Conservation (phyloP, 345 rosid species). For the Lenwebbia sp. region DNA sequence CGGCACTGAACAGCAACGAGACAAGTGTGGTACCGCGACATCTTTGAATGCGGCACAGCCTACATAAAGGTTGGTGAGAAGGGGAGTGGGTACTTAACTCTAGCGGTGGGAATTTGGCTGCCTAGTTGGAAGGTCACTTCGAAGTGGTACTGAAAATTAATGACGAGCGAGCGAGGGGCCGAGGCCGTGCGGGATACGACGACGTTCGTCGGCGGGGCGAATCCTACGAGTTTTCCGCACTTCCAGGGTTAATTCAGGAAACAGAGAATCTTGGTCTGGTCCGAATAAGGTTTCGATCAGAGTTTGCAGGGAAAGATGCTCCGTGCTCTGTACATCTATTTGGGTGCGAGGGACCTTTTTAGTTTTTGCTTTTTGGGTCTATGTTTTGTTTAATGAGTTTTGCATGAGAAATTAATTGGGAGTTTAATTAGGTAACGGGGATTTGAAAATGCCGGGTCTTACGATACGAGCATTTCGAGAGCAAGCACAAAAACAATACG, state of each 20-base stretch:
- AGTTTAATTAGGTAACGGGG: background rate
- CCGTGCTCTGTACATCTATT: background rate
- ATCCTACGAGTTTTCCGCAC: background rate
- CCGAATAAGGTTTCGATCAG: background rate
- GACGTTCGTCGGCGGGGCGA: background rate
- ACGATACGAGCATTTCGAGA: background rate
- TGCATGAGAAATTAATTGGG: background rate
- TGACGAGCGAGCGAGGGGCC: background rate
- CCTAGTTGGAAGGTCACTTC: background rate
- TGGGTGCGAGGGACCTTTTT: background rate
- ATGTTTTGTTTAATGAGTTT: background rate
- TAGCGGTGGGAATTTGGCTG: background rate
- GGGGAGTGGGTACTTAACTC: background rate
- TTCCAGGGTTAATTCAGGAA: background rate
- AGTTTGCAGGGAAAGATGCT: background rate
- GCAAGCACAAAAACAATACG: background rate
- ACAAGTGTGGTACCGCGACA: too few species aligned
- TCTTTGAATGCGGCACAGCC: too few species aligned
- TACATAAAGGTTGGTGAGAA: background rate
- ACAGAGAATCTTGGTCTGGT: background rate
- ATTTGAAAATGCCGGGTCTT: background rate
- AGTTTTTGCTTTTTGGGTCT: background rate
- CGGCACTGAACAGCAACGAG: background rate
- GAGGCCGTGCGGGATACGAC: background rate
- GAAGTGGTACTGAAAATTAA: background rate